Evolutionary conservation across 192 early-diverging fungal species (phyloP).

Genomic region (Backusella australiensis): DNA sequence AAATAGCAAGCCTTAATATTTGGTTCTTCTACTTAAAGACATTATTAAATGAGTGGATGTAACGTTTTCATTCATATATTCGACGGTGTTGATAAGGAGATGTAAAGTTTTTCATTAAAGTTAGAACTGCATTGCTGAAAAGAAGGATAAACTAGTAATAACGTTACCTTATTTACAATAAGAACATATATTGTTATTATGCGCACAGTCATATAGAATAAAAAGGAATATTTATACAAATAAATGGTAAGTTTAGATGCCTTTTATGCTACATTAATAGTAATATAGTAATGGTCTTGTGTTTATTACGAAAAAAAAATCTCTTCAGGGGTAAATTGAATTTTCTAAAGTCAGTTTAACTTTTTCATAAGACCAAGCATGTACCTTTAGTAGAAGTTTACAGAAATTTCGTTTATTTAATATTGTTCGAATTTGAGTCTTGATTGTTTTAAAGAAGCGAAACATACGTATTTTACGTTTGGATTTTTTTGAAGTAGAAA

Average conservation of each 20-base stretch:
- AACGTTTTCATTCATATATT: too few species aligned
- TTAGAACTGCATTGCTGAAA: too few species aligned
- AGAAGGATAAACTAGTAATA: too few species aligned
- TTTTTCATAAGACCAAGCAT: neutral
- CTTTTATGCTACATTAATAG: neutral
- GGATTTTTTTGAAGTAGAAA: neutral
- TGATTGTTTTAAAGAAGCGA: neutral
- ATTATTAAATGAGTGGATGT: too few species aligned
- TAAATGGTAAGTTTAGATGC: neutral
- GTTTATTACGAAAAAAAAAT: neutral
- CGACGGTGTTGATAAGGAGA: too few species aligned
- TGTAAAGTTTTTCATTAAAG: too few species aligned
- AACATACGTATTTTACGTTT: neutral
- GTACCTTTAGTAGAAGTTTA: neutral
- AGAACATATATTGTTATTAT: neutral
- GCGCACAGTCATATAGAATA: neutral
- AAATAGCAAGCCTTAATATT: too few species aligned
- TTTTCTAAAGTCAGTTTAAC: neutral
- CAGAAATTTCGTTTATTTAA: neutral
- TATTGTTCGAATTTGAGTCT: neutral
- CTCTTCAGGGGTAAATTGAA: neutral
- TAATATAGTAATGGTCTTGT: neutral
- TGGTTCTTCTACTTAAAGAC: too few species aligned
- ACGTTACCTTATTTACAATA: too few species aligned
- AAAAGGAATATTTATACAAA: neutral